Conservation (phyloP, 305 asterid genomes). For the Fraxinus xanthoxyloides region DNA sequence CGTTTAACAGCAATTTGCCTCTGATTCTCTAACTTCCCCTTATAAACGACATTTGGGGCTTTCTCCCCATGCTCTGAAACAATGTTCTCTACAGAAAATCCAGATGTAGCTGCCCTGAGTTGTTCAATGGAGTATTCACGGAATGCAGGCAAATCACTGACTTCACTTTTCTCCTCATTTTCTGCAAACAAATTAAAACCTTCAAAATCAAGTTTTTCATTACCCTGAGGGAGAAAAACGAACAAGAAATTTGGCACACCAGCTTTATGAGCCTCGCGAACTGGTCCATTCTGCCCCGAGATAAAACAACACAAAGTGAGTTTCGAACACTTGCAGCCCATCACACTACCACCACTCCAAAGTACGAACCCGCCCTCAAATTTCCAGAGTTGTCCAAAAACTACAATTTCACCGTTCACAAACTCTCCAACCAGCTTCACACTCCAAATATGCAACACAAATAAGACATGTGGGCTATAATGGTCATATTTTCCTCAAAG, state of each 20-base stretch:
- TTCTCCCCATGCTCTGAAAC: conserved; percentile 95
- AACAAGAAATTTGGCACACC: conserved; percentile 38
- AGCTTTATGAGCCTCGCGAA: conserved; percentile 42
- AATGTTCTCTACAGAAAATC: conserved; percentile 76
- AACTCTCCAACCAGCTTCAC: conserved; percentile 30
- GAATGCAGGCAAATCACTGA: conserved; percentile 71
- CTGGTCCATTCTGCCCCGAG: conserved; percentile 50
- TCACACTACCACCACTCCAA: conserved; percentile 30
- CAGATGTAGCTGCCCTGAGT: conserved; percentile 84
- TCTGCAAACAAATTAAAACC: conserved; percentile 40
- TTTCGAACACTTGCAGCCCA: conserved; percentile 78
- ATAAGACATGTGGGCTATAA: conserved; percentile 14
- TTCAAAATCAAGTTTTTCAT: conserved; percentile 4
- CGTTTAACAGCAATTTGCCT: conserved; percentile 83
- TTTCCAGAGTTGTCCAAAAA: conserved; percentile 25
- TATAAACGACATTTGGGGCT: conserved; percentile 91
- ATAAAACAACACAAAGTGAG: conserved; percentile 52
- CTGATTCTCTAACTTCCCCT: conserved; percentile 79
- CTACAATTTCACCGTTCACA: neutral
- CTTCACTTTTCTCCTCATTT: conserved; percentile 71
- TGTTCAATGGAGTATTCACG: conserved; percentile 79
- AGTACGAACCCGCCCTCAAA: conserved; percentile 21
- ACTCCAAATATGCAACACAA: conserved; percentile 20
- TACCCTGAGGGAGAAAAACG: neutral
- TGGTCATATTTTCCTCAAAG: conserved; percentile 4